Evolutionary conservation across 2,329 filamentous ascomycete genomes (phyloP).

Genomic region (Myotisia sp.): DNA sequence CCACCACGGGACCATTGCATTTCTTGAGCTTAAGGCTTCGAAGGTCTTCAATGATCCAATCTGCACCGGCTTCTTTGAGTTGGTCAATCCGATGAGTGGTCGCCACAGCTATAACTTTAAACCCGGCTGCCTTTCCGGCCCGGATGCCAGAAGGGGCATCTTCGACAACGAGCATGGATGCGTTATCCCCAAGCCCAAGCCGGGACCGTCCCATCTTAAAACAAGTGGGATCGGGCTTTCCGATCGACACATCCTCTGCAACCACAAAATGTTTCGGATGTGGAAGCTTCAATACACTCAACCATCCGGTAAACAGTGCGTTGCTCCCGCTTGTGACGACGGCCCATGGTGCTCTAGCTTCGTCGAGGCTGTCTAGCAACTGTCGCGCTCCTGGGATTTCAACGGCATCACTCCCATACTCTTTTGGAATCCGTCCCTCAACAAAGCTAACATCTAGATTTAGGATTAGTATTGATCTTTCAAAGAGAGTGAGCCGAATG

Average conservation of each 20-base stretch:
- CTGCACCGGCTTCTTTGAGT: conserved; percentile 60
- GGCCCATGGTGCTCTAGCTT: conserved; percentile 57
- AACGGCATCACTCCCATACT: conserved; percentile 61
- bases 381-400: conserved; percentile 73
- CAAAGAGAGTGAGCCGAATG: background rate
- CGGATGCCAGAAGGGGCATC: conserved; percentile 76
- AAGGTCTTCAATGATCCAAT: conserved; percentile 76
- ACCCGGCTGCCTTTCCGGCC: conserved; percentile 74
- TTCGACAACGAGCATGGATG: conserved; percentile 61
- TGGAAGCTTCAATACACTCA: conserved; percentile 51
- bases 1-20: conserved; percentile 44
- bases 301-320: conserved; percentile 56
- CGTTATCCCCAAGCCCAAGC: conserved; percentile 37
- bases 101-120: conserved; percentile 66
- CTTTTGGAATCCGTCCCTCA: conserved; percentile 62
- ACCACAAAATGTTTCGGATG: conserved; percentile 53
- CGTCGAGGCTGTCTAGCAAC: conserved; percentile 54
- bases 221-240: conserved; percentile 65
- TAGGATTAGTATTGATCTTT: conserved; percentile 6
- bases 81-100: conserved; percentile 68
- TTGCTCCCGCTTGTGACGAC: conserved; percentile 63
- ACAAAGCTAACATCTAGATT: conserved; percentile 58
- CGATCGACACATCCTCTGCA: conserved; percentile 59
- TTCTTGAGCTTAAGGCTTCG: conserved; percentile 52
- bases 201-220: conserved; percentile 54